Conservation (phyloP, 1,284 basidiomycete species). For the Leccinum solheimii region DNA sequence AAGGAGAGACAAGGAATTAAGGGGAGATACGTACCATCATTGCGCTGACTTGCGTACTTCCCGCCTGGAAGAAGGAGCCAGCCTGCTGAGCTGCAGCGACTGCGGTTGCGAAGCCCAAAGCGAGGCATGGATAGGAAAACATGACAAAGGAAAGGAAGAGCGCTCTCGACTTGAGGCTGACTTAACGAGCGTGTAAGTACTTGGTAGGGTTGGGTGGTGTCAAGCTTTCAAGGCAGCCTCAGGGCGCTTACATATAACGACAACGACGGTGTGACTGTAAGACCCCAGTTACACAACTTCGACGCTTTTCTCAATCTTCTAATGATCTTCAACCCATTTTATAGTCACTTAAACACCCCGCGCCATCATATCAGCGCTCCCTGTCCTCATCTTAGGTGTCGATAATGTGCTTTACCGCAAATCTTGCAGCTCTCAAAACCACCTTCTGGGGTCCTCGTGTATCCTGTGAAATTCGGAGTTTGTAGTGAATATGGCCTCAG, state of each 20-base stretch:
- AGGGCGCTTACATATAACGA: no score
- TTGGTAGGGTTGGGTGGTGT: not conserved
- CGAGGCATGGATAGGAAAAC: conserved; percentile 32
- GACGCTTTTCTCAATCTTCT: not conserved
- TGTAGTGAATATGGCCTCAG: not conserved
- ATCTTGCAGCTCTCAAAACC: not conserved
- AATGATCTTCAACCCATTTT: no score
- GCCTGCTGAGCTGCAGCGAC: conserved; percentile 38
- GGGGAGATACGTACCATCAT: conserved; percentile 55
- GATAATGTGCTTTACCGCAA: not conserved
- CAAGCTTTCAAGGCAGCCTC: not conserved
- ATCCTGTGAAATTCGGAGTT: not conserved
- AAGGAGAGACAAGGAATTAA: not conserved
- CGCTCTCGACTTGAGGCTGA: not conserved
- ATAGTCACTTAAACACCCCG: not conserved
- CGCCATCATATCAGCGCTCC: not conserved
- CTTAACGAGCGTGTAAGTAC: conserved; percentile 19
- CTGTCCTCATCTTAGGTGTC: not conserved
- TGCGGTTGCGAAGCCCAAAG: conserved; percentile 38
- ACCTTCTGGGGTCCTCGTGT: conserved; percentile 1
- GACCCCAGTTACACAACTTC: not conserved
- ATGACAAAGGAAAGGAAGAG: conserved; percentile 22
- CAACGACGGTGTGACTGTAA: not conserved
- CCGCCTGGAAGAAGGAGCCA: conserved; percentile 48
- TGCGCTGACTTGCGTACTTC: conserved; percentile 57